Conservation (phyloP, 495 filamentous ascomycete genomes). For the Massariosphaeria phaeospora region DNA sequence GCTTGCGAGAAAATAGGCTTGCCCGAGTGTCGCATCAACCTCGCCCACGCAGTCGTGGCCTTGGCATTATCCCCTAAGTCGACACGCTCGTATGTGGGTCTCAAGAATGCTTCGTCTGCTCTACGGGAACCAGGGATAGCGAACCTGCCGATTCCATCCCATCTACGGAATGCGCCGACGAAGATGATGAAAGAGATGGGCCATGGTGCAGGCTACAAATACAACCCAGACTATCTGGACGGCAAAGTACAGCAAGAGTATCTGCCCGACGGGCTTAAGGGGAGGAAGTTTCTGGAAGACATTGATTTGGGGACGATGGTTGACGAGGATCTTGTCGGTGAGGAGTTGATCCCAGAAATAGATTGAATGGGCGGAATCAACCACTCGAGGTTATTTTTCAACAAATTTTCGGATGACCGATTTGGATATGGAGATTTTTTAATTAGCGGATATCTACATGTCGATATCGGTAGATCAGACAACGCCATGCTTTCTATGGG, state of each 20-base stretch:
- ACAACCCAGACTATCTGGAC: conserved; percentile 82
- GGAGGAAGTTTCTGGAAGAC: conserved; percentile 73
- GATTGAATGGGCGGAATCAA: conserved; percentile 2
- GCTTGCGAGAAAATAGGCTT: conserved; percentile 88
- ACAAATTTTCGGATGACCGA: no score
- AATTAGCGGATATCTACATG: no score
- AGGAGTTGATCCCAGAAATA: conserved; percentile 9
- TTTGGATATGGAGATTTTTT: no score
- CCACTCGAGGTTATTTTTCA: no score
- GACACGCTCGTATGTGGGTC: conserved; percentile 74
- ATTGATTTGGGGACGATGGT: conserved; percentile 71
- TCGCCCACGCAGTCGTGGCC: conserved; percentile 82
- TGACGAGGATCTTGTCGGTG: conserved; percentile 57
- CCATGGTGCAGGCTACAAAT: conserved; percentile 90
- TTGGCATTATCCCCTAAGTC: conserved; percentile 78
- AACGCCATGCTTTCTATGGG: no score
- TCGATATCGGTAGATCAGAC: no score
- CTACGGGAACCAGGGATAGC: conserved; percentile 76
- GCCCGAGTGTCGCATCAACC: conserved; percentile 87
- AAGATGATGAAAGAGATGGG: conserved; percentile 88
- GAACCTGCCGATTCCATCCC: conserved; percentile 72
- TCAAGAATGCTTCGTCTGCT: conserved; percentile 72
- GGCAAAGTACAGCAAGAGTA: conserved; percentile 89
- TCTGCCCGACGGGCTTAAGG: conserved; percentile 66
- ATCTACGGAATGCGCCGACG: conserved; percentile 88